These are phyloP conservation scores for Amoebophrya sp. DNA, from an alignment of 169 alveolate genomes.

Conservation along the genomic window DNA sequence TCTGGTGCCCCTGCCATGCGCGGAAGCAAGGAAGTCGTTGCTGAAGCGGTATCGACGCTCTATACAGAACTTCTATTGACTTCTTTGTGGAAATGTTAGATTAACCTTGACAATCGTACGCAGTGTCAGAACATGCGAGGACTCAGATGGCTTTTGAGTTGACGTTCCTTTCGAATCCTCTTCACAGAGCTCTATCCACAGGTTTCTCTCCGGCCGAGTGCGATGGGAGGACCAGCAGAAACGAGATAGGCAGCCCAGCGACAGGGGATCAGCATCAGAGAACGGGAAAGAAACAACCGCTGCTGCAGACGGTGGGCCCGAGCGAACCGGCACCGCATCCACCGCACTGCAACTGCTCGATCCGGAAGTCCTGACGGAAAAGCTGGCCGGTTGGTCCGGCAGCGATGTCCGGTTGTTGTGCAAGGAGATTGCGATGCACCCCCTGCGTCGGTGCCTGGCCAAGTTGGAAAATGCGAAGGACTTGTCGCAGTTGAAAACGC, in stretches of 20 bases:
- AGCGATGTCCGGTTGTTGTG: not conserved
- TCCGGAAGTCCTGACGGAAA: not conserved
- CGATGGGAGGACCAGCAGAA: not conserved
- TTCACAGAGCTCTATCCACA: not conserved
- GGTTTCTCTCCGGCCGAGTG: not conserved
- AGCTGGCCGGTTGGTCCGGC: not conserved
- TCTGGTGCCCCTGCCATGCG: constrained; percentile 74
- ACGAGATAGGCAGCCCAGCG: not conserved
- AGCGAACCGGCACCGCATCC: too few species aligned
- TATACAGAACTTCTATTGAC: too few species aligned
- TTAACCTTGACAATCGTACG: too few species aligned
- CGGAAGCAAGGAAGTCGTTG: not conserved
- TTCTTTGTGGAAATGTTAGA: too few species aligned
- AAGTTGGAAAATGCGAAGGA: not conserved
- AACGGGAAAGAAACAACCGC: too few species aligned
- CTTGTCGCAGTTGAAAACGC: not conserved
- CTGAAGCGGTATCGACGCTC: too few species aligned
- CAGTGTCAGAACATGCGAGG: too few species aligned
- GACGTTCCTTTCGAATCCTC: too few species aligned
- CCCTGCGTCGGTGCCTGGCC: not conserved
- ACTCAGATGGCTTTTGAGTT: too few species aligned
- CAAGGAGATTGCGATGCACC: constrained; percentile 25
- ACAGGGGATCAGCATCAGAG: not conserved
- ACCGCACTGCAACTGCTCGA: not conserved
- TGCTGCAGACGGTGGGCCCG: too few species aligned